Evolutionary conservation across 306 rosid genomes (phyloP).

Genomic region (Astragalus glycyphyllos): DNA sequence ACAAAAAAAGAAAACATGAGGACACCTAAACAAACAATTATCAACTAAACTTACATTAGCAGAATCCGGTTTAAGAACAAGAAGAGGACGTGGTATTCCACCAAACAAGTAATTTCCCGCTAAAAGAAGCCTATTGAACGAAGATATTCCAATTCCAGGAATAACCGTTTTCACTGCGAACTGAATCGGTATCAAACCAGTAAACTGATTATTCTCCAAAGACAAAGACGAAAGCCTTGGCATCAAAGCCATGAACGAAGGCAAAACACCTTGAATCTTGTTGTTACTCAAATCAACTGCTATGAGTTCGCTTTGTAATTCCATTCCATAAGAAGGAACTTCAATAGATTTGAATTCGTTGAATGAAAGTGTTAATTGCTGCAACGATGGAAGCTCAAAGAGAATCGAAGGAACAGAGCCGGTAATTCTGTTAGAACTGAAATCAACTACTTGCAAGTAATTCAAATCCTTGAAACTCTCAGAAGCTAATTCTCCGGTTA

Average conservation of each 20-base stretch:
- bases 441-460: constrained; percentile 66
- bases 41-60: constrained; percentile 65
- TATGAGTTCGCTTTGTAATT: constrained; percentile 52
- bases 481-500: constrained; percentile 48
- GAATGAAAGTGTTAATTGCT: constrained; percentile 74
- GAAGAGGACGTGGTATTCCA: constrained; percentile 64
- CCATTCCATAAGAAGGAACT: constrained; percentile 22
- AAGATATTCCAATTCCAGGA: constrained; percentile 57
- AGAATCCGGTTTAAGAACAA: constrained; percentile 61
- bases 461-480: constrained; percentile 41
- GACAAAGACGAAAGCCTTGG: constrained; percentile 82
- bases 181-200: constrained; percentile 74
- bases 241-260: constrained; percentile 62
- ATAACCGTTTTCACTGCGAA: constrained; percentile 70
- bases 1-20: constrained; percentile 71
- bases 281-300: constrained; percentile 83
- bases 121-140: constrained; percentile 67
- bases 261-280: constrained; percentile 59
- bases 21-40: constrained; percentile 79
- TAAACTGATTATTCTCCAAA: constrained; percentile 68
- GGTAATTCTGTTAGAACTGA: constrained; percentile 62
- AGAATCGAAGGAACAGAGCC: constrained; percentile 59
- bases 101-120: constrained; percentile 80
- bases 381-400: constrained; percentile 68
- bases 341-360: constrained; percentile 62